Evolutionary conservation across 257 asterid genomes (phyloP).

Genomic region (Coffea eugenioides): DNA sequence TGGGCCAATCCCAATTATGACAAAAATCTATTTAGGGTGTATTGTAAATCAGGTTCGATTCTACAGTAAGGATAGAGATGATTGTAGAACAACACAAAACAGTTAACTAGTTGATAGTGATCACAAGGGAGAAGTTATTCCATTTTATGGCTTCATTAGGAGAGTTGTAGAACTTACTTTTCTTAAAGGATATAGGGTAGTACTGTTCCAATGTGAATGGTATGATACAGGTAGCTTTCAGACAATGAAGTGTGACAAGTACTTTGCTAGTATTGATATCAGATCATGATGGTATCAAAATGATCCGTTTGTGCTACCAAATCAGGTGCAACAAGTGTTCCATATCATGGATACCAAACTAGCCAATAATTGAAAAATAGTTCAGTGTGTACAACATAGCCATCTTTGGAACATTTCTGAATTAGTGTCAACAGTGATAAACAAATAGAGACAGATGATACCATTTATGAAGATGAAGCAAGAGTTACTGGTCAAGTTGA

Average conservation of each 20-base stretch:
- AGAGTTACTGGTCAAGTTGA: too few relatives aligned
- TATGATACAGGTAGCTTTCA: not conserved
- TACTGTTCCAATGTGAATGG: not conserved
- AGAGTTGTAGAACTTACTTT: not conserved
- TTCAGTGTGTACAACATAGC: too few relatives aligned
- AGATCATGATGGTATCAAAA: not conserved
- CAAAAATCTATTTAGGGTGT: not conserved
- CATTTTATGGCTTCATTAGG: not conserved
- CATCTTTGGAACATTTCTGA: too few relatives aligned
- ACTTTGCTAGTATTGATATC: not conserved
- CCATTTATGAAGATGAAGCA: too few relatives aligned
- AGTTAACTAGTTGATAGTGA: not conserved
- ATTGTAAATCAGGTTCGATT: not conserved
- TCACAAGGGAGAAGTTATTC: not conserved
- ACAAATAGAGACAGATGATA: too few relatives aligned
- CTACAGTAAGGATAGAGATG: not conserved
- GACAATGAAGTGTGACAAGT: not conserved
- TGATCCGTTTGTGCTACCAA: not conserved
- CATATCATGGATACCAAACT: too few relatives aligned
- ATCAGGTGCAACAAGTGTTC: too few relatives aligned
- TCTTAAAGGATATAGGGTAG: not conserved
- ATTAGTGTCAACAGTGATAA: too few relatives aligned
- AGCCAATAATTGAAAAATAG: too few relatives aligned
- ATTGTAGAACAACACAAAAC: too few relatives aligned
- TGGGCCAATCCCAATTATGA: not conserved